Evolutionary conservation across 306 rosid genomes (phyloP).

Genomic region (Adenanthera pavonina): DNA sequence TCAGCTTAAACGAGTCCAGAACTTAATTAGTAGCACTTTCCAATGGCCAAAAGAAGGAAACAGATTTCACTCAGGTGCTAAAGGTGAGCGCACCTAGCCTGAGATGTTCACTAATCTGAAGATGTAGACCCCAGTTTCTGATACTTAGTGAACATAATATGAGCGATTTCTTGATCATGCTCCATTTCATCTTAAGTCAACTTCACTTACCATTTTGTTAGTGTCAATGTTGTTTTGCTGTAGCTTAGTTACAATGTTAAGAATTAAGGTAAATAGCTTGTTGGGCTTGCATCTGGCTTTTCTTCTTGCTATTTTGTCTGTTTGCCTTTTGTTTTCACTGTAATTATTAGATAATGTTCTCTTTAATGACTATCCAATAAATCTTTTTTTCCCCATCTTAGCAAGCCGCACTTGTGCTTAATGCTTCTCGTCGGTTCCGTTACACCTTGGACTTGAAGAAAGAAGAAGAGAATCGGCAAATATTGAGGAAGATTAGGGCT

Average conservation of each 20-base stretch:
- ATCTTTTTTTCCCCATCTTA: slow-evolving; percentile 21
- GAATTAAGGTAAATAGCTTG: neutral
- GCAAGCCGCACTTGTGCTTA: slow-evolving; percentile 99
- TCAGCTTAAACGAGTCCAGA: neutral
- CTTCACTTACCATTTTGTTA: slow-evolving; percentile 8
- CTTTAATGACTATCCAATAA: neutral
- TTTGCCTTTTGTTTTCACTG: slow-evolving; percentile 21
- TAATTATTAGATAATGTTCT: neutral
- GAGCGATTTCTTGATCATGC: neutral
- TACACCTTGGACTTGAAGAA: slow-evolving; percentile 96
- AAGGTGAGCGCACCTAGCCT: neutral
- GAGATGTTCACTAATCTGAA: no score
- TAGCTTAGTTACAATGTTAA: neutral
- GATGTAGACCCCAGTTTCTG: slow-evolving; percentile 2
- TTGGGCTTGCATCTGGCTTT: slow-evolving; percentile 9
- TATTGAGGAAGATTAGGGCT: slow-evolving; percentile 73
- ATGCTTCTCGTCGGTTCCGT: slow-evolving; percentile 99
- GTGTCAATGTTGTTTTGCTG: slow-evolving; percentile 14
- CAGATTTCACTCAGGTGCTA: neutral
- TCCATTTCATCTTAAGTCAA: neutral
- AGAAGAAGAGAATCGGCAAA: slow-evolving; percentile 80
- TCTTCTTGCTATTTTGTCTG: slow-evolving; percentile 22
- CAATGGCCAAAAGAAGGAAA: no score
- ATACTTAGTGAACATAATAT: slow-evolving; percentile 5
- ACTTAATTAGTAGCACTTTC: neutral